Percentiles rank a stretch among this genome's conserved stretches.
phyloP scores from a whole-genome alignment of 345 rosid genomes.

The Anastatica hierochuntica region DNA sequence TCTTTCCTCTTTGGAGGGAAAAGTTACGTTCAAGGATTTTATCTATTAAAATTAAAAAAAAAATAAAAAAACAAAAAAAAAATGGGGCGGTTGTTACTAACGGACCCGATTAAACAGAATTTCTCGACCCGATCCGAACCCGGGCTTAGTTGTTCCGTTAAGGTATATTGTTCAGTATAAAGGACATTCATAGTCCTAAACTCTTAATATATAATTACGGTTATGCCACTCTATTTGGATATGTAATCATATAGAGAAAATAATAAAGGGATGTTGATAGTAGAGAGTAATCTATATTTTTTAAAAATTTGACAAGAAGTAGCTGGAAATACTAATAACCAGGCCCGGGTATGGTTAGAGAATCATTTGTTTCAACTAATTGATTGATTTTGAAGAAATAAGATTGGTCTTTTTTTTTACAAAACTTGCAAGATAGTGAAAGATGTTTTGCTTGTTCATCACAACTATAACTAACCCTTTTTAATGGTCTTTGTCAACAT shows the following conservation, averaged over 20 bases:
- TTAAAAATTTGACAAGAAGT: slow-evolving; percentile 3
- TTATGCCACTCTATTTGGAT: too few species aligned
- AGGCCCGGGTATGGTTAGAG: slow-evolving; percentile 25
- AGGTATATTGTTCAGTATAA: too few species aligned
- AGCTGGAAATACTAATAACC: slow-evolving; percentile 15
- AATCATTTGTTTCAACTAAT: slow-evolving; percentile 32
- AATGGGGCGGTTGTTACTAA: too few species aligned
- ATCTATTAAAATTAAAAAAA: not conserved
- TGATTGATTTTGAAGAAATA: slow-evolving; percentile 24
- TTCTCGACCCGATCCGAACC: too few species aligned
- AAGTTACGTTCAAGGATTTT: not conserved
- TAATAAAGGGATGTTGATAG: not conserved
- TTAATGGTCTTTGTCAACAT: slow-evolving; percentile 19
- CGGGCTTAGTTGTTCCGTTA: too few species aligned
- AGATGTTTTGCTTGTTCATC: slow-evolving; percentile 18
- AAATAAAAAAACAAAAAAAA: too few species aligned
- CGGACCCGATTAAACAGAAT: too few species aligned
- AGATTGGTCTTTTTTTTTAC: slow-evolving; percentile 19
- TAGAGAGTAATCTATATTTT: not conserved
- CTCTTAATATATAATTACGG: too few species aligned
- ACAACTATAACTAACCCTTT: slow-evolving; percentile 21
- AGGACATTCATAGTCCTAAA: too few species aligned
- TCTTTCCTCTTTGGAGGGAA: slow-evolving; percentile 23
- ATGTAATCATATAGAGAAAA: too few species aligned
- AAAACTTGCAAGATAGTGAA: slow-evolving; percentile 11